phyloP scores from a whole-genome alignment of 306 rosid species.

The Neltuma alba region DNA sequence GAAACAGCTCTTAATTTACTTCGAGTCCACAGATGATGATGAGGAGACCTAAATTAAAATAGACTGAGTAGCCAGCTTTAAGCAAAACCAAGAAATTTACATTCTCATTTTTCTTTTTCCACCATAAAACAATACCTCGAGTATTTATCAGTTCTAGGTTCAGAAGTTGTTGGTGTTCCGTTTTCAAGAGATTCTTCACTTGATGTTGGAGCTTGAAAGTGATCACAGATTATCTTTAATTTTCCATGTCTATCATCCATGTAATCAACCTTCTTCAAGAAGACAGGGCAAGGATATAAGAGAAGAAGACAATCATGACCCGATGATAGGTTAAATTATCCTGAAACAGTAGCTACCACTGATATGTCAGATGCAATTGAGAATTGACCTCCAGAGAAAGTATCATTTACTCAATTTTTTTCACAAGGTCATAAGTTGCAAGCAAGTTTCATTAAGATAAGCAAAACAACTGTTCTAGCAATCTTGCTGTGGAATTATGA shows the following conservation, averaged over 20 bases:
- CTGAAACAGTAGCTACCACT: slow-evolving; percentile 33
- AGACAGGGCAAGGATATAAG: slow-evolving; percentile 28
- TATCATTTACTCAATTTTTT: slow-evolving; percentile 3
- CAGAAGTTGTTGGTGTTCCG: slow-evolving; percentile 48
- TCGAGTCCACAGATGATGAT: slow-evolving; percentile 47
- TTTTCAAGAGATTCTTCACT: slow-evolving; percentile 49
- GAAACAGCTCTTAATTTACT: slow-evolving; percentile 58
- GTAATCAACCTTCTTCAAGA: slow-evolving; percentile 39
- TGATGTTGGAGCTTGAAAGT: slow-evolving; percentile 64
- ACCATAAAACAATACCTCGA: slow-evolving; percentile 53
- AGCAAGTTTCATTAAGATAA: slow-evolving; percentile 28
- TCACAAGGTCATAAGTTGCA: background rate
- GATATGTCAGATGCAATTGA: slow-evolving; percentile 18
- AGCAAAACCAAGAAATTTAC: background rate
- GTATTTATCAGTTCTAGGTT: slow-evolving; percentile 48
- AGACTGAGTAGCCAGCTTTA: slow-evolving; percentile 40
- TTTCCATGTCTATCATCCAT: slow-evolving; percentile 81
- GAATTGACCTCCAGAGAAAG: background rate
- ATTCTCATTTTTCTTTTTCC: slow-evolving; percentile 10
- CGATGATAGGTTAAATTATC: slow-evolving; percentile 18
- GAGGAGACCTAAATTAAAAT: slow-evolving; percentile 61
- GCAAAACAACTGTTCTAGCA: slow-evolving; percentile 10
- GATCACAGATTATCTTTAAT: slow-evolving; percentile 71
- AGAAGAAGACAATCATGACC: slow-evolving; percentile 23
- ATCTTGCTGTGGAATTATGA: background rate